phyloP scores from a whole-genome alignment of 257 asterid genomes.

The Fraxinus americana region DNA sequence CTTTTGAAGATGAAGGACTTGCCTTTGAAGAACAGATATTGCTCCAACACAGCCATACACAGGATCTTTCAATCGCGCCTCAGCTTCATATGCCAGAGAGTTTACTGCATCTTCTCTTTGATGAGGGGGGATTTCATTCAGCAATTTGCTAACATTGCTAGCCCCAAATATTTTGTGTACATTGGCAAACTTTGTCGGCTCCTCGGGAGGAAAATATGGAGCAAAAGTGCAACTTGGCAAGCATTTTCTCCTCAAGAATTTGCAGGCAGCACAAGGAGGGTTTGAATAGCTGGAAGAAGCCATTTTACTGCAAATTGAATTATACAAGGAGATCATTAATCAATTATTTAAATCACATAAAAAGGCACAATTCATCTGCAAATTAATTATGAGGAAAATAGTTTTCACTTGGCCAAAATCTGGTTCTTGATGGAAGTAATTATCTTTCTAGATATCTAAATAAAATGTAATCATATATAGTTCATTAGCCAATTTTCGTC shows the following conservation, averaged over 20 bases:
- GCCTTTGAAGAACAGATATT: constrained; percentile 64
- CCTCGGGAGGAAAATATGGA: constrained; percentile 78
- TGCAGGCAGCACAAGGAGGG: constrained; percentile 93
- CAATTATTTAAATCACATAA: not conserved
- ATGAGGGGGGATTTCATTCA: constrained; percentile 59
- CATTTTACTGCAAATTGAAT: constrained; percentile 30
- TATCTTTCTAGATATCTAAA: not conserved
- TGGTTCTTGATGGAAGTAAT: not conserved
- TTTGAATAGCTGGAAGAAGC: constrained; percentile 59
- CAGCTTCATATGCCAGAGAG: constrained; percentile 83
- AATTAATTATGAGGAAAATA: not conserved
- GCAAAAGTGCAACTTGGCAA: constrained; percentile 61
- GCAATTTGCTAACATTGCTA: constrained; percentile 73
- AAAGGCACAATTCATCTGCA: not conserved
- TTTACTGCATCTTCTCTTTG: constrained; percentile 79
- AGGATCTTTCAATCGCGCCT: constrained; percentile 69
- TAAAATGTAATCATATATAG: too few species aligned
- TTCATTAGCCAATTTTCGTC: not conserved
- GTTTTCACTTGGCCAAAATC: not conserved
- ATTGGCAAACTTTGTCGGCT: constrained; percentile 64
- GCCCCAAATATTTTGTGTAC: constrained; percentile 84
- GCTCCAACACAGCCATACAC: constrained; percentile 87
- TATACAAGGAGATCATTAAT: too few species aligned
- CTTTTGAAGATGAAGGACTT: constrained; percentile 59
- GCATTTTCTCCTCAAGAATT: constrained; percentile 74